Evolutionary conservation across 2,329 filamentous ascomycete genomes (phyloP), one percentile per base, ranked within the genome.

Genomic region (Didymella exigua): DNA sequence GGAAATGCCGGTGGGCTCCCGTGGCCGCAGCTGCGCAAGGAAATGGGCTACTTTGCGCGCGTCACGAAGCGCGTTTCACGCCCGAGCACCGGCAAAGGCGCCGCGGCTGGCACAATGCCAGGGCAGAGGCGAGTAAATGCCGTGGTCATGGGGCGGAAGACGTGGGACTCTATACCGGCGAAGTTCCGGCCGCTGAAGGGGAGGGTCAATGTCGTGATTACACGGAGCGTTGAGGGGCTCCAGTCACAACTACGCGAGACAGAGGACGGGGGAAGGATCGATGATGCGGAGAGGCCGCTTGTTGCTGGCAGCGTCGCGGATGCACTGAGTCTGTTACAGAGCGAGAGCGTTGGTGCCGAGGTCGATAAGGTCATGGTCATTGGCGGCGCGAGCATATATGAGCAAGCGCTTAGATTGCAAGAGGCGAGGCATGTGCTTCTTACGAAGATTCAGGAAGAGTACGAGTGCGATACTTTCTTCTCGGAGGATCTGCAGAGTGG

Each of bases 61-160:
- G 89, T 96, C 34, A 98, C 93, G 3, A 91, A 90, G 66, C 85
- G 88, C 14, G 72, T 85, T 0, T 79, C 82, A 21, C 56, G 61
- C 0, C 24, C 27, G 5, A 47, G 54, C 14, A 19, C 55, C 21
- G 40, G 49, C 29, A 47, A 55, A n/a, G 52, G 45, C 8, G 52
- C 23, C 14, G 52, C 26, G 21, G 37, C 2, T 46, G 10, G 27
- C 23, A 13, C 1, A 44, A 19, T n/a, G n/a, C n/a, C n/a, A n/a
- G 24, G 29, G 49, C 10, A 13, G 19, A 9, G 49, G 10, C 63
- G 52, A 14, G 59, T 74, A 27, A 81, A 82, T 74, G 89, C 90
- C 16, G 90, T 98, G 46, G 89, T 99, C 65, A 99, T 99, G 95
- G 95, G 95, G 56, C 89, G 95, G 70, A 97, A 96, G 77, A 99